These are phyloP conservation scores for Tremella yokohamensis DNA, from an alignment of 768 basidiomycete genomes.

Conservation along the genomic window DNA sequence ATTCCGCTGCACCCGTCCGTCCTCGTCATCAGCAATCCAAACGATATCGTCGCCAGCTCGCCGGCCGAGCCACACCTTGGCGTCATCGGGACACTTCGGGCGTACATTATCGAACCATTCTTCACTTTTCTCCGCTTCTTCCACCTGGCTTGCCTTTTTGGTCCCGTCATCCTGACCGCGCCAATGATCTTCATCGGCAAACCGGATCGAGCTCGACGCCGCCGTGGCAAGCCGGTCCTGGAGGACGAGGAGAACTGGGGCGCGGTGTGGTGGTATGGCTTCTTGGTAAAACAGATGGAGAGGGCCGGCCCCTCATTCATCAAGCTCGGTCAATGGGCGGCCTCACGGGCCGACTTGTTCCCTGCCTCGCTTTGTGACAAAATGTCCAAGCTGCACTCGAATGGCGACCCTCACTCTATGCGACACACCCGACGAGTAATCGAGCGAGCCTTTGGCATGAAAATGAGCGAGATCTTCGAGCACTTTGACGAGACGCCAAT, in stretches of 20 bases:
- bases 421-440: slow-evolving; percentile 74
- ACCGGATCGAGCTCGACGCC: slow-evolving; percentile 56
- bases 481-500: slow-evolving; percentile 82
- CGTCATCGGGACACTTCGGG: background rate
- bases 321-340: slow-evolving; percentile 99
- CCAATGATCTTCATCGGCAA: slow-evolving; percentile 69
- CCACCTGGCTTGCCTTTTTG: slow-evolving; percentile 74
- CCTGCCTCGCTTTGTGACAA: slow-evolving; percentile 77
- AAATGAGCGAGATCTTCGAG: slow-evolving; percentile 85
- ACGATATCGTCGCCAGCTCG: background rate
- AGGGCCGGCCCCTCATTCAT: slow-evolving; percentile 93
- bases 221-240: slow-evolving; percentile 38
- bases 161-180: slow-evolving; percentile 75
- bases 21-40: too few species aligned
- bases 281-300: slow-evolving; percentile 84
- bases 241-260: slow-evolving; percentile 80
- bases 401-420: slow-evolving; percentile 74
- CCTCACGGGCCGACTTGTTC: slow-evolving; percentile 89
- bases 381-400: slow-evolving; percentile 83
- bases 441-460: slow-evolving; percentile 73
- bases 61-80: slow-evolving; percentile 5
- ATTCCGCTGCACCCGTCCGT: background rate
- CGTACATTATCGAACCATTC: slow-evolving; percentile 75
- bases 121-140: slow-evolving; percentile 78
- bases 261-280: slow-evolving; percentile 95